Evolutionary conservation across 805 yeast genomes (phyloP).

Genomic region (Spathaspora girioi): DNA sequence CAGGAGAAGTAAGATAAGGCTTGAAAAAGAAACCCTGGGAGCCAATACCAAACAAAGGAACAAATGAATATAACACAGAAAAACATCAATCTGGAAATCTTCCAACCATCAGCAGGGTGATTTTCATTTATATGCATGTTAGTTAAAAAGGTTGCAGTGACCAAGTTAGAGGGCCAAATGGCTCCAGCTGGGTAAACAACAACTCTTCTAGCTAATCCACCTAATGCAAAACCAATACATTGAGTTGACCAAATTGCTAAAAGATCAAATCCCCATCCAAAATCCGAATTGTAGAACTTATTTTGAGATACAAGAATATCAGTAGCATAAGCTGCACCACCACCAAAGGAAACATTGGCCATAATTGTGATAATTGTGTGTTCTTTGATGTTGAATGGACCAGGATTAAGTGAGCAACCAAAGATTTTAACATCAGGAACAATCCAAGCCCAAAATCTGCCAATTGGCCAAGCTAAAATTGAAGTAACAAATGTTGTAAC

Average conservation of each 20-base stretch:
- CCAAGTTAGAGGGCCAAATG: conserved; percentile 69
- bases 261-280: conserved; percentile 53
- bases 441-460: conserved; percentile 43
- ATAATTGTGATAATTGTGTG: conserved; percentile 53
- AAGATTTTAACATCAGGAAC: conserved; percentile 32
- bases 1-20: conserved; percentile 60
- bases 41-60: conserved; percentile 52
- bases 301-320: conserved; percentile 53
- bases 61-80: conserved; percentile 38
- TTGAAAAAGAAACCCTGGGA: conserved; percentile 58
- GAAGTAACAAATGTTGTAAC: conserved; percentile 54
- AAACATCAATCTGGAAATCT: conserved; percentile 47
- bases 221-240: conserved; percentile 62
- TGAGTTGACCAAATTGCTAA: conserved; percentile 52
- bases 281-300: conserved; percentile 42
- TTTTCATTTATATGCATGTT: conserved; percentile 49
- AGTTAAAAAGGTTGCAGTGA: conserved; percentile 52
- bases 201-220: conserved; percentile 57
- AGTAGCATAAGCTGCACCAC: conserved; percentile 53
- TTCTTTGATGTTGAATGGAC: conserved; percentile 59
- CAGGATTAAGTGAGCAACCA: conserved; percentile 48
- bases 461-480: conserved; percentile 59
- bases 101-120: conserved; percentile 61
- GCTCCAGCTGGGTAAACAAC: conserved; percentile 61
- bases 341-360: conserved; percentile 41